Base-by-base conservation (phyloP, 371 early-diverging fungal genomes). In the Funneliformis caledonium region DNA sequence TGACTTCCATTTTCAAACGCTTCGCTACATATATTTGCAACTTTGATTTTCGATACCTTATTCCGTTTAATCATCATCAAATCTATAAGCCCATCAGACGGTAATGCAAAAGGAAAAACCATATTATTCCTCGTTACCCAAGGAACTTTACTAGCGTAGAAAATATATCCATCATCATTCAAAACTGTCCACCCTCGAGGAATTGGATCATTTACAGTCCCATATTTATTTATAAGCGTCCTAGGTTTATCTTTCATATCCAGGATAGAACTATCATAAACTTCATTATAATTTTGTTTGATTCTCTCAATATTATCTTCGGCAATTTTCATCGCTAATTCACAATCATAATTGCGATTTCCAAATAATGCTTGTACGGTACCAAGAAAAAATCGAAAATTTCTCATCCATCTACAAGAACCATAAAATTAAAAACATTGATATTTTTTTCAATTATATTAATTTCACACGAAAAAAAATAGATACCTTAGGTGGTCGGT, bases 51-150 rank as follows among this genome's bases (percentile, higher is more conserved):
- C n/a, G 83, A 82, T 26, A 90, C 76, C 10, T 82, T 83, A 11
- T 87, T 85, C 22, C 88, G 86, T 31, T 89, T 84, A 43, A 22
- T 19, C 12, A 92, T 64, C 43, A 89, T 70, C 1, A 92, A 78
- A 76, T 92, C 92, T 47, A 92, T 61, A n/a, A 86, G 62, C 10
- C 92, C 92, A 76, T 92, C 92, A 67, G 87, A 87, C 0, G 92
- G 91, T 59, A 87, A 83, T 1, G 90, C 89, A 62, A 85, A 90
- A 11, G 91, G 91, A 81, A 91, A 90, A 37, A 85, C 83, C 7
- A 90, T 64, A 85, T 88, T 86, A n/a, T 89, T 88, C 64, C 88
- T 84, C 2, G 88, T 86, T 26, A 90, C 74, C 84, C 88, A 87
- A 10, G 92, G 92, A 11, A 87, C 81, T 62, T 92, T 92, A 72